Conservation (phyloP, 192 early-diverging fungal species). For the Gigaspora rosea region DNA sequence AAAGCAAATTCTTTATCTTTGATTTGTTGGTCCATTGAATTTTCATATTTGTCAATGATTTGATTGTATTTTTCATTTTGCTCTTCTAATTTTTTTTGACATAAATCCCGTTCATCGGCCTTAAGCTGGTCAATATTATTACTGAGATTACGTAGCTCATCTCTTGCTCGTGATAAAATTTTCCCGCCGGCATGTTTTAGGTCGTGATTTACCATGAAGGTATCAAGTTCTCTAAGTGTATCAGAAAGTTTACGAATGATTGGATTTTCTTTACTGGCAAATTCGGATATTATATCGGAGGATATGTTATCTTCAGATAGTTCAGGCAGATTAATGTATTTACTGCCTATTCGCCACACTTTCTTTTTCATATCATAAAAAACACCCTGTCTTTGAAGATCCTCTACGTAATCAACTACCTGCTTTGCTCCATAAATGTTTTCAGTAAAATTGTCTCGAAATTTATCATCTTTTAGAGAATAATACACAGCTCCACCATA, state of each 20-base stretch:
- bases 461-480: slow-evolving; percentile 53
- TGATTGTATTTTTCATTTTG: slow-evolving; percentile 48
- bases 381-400: slow-evolving; percentile 52
- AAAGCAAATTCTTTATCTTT: slow-evolving; percentile 61
- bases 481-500: slow-evolving; percentile 59
- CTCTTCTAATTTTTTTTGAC: slow-evolving; percentile 38
- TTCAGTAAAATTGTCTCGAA: slow-evolving; percentile 58
- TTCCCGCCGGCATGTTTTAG: not conserved
- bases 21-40: too few relatives aligned
- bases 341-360: not conserved
- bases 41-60: slow-evolving; percentile 51
- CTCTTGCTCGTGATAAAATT: not conserved
- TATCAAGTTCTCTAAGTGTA: slow-evolving; percentile 5
- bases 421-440: slow-evolving; percentile 59
- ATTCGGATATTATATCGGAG: not conserved
- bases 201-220: not conserved
- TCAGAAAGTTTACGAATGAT: slow-evolving; percentile 7
- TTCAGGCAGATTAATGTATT: not conserved
- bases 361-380: slow-evolving; percentile 11
- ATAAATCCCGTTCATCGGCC: slow-evolving; percentile 41
- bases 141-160: slow-evolving; percentile 48
- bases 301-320: not conserved
- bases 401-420: slow-evolving; percentile 53
- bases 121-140: slow-evolving; percentile 53
- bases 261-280: not conserved